phyloP scores from a whole-genome alignment of 345 rosid genomes.

The Syzygium grande region DNA sequence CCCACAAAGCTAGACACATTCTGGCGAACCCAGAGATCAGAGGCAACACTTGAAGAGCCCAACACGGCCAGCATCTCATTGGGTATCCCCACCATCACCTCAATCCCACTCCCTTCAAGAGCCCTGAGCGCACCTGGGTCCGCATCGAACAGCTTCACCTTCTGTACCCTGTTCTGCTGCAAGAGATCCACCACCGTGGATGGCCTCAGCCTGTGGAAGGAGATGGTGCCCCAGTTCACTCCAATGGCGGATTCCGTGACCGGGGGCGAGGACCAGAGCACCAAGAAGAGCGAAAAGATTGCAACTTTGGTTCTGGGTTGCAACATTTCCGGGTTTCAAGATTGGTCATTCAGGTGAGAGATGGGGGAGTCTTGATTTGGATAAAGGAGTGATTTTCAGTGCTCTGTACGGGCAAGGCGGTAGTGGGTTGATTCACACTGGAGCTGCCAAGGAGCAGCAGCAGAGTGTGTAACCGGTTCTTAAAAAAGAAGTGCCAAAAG shows the following conservation, averaged over 20 bases:
- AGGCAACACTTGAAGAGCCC: constrained; percentile 39
- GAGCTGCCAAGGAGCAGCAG: background rate
- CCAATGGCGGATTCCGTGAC: constrained; percentile 64
- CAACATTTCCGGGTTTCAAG: constrained; percentile 13
- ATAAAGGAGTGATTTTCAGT: background rate
- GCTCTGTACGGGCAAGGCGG: background rate
- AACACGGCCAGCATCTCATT: constrained; percentile 61
- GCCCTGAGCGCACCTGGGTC: constrained; percentile 55
- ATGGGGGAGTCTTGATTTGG: background rate
- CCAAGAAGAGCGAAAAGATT: background rate
- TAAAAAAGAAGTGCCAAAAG: background rate
- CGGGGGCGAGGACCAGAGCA: constrained; percentile 8
- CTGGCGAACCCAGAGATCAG: constrained; percentile 78
- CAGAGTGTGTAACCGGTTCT: background rate
- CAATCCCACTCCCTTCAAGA: constrained; percentile 70
- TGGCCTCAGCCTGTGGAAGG: constrained; percentile 61
- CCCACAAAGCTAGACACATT: constrained; percentile 65
- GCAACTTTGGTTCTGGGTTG: constrained; percentile 5
- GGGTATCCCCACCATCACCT: constrained; percentile 90
- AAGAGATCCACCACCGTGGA: constrained; percentile 93
- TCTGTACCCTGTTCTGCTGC: constrained; percentile 58
- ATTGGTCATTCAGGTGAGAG: background rate
- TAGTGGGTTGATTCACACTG: background rate
- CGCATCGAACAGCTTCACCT: constrained; percentile 84
- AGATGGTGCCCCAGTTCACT: constrained; percentile 88